Evolutionary conservation across 2,329 filamentous ascomycete genomes (phyloP).

Genomic region (Moelleriella libera): DNA sequence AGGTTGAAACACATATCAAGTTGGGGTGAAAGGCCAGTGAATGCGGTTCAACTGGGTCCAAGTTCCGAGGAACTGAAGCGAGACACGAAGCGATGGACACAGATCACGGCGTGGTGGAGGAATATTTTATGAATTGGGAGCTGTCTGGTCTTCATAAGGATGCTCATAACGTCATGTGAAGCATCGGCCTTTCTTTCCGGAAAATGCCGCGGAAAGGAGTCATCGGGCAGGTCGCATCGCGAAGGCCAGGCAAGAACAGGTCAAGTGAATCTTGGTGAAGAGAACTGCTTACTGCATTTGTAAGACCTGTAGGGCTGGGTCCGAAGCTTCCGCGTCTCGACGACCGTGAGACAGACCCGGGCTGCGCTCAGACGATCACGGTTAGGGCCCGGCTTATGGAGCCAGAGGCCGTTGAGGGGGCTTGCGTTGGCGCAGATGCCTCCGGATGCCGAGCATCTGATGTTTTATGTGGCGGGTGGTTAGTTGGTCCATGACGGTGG

Average conservation of each 20-base stretch:
- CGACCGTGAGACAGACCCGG: background rate
- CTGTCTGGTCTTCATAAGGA: background rate
- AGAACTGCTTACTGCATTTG: background rate
- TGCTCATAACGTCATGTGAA: background rate
- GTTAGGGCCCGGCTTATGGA: background rate
- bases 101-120: background rate
- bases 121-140: background rate
- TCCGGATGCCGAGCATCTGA: too few relatives aligned
- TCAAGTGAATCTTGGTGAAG: background rate
- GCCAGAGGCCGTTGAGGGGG: too few relatives aligned
- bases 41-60: background rate
- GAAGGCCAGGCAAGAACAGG: too few relatives aligned
- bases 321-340: constrained; percentile 1
- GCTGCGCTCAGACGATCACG: background rate
- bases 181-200: background rate
- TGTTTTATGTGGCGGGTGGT: too few relatives aligned
- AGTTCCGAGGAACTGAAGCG: background rate
- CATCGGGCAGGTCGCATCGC: too few relatives aligned
- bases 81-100: background rate
- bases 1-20: too few relatives aligned
- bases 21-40: too few relatives aligned
- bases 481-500: too few relatives aligned
- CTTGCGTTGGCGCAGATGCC: too few relatives aligned
- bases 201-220: background rate
- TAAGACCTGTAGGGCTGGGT: background rate